phyloP scores from a whole-genome alignment of 2,329 filamentous ascomycete species.

The Fusarium setosum region DNA sequence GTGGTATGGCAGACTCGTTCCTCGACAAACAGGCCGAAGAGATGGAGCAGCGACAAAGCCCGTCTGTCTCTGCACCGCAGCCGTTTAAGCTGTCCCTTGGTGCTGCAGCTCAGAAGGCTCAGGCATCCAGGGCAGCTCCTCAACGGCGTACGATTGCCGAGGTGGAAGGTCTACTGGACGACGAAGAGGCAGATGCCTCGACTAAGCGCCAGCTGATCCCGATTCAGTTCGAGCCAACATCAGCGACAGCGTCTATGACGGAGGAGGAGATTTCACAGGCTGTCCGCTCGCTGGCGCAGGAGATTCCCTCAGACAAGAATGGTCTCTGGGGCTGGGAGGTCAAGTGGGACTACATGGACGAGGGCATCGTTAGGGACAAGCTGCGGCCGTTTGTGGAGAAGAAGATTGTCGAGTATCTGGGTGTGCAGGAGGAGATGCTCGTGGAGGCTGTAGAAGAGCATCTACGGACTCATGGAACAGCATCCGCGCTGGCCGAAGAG shows the following conservation, averaged over 20 bases:
- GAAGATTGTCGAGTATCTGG: constrained; percentile 97
- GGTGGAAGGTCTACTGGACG: constrained; percentile 92
- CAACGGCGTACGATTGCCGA: constrained; percentile 87
- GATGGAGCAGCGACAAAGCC: constrained; percentile 64
- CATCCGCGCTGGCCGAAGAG: constrained; percentile 85
- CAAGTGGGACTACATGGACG: constrained; percentile 92
- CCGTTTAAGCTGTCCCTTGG: constrained; percentile 94
- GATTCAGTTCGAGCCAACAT: constrained; percentile 81
- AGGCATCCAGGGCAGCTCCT: constrained; percentile 65
- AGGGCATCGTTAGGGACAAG: constrained; percentile 83
- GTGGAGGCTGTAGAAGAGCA: constrained; percentile 94
- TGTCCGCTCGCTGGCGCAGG: constrained; percentile 82
- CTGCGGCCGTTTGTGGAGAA: constrained; percentile 96
- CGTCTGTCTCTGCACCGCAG: constrained; percentile 67
- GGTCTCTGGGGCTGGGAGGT: constrained; percentile 93
- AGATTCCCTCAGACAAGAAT: constrained; percentile 88
- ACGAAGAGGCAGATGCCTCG: constrained; percentile 84
- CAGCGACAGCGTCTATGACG: constrained; percentile 72
- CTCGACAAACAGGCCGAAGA: constrained; percentile 86
- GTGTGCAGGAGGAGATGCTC: constrained; percentile 94
- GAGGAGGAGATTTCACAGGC: constrained; percentile 90
- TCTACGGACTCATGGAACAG: constrained; percentile 77
- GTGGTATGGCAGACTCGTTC: constrained; percentile 91
- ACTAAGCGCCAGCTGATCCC: constrained; percentile 82
- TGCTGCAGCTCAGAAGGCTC: constrained; percentile 81